Base-by-base conservation (phyloP, 148 eudicot genomes). In the Camellia granthamiana region DNA sequence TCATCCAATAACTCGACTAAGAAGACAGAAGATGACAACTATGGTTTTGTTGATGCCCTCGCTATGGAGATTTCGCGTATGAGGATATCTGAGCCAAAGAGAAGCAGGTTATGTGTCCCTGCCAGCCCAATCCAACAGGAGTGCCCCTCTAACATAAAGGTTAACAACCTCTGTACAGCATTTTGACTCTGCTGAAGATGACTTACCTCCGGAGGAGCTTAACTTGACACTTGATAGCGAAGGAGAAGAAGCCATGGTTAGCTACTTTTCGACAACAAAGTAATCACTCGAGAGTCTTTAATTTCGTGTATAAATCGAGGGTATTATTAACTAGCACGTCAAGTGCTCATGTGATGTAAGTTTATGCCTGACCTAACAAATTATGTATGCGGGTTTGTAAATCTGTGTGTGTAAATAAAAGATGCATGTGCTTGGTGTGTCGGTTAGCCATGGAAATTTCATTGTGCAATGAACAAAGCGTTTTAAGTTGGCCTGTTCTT, bases 151-250 rank as follows among this genome's bases (percentile, higher is more conserved):
- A 92, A 90, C 86, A 76, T 92, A 73, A 88, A 85, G 78, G 80
- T 88, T 77, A 87, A 85, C 82, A 89, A 86, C 84, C 91, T 92
- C 76, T 92, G 95, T 88, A 85, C 91, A 87, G 93, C 95, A 69
- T 92, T 90, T 86, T 92, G 87, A 89, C 80, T 58, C 64, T 14
- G 56, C 42, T 19, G 69, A 66, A 30, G 69, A 38, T 10, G 69
- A 66, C 44, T 66, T 55, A 55, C 11, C 59, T 12, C 3, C 4
- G 69, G 44, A 66, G 16, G 16, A 66, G 46, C 69, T 66, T 66
- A 9, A 38, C 68, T 21, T 8, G 41, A 21, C 9, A 12, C 59
- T 55, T 55, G 59, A 55, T 12, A 55, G 59, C 11, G 59, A 30
- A 19, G 3, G 12, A 9, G 38, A 30, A 30, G 38, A 41, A 66